Evolutionary conservation across 2,329 filamentous ascomycete species (phyloP), one percentile per base, ranked within the genome.

Genomic region (Penicillium sp.): DNA sequence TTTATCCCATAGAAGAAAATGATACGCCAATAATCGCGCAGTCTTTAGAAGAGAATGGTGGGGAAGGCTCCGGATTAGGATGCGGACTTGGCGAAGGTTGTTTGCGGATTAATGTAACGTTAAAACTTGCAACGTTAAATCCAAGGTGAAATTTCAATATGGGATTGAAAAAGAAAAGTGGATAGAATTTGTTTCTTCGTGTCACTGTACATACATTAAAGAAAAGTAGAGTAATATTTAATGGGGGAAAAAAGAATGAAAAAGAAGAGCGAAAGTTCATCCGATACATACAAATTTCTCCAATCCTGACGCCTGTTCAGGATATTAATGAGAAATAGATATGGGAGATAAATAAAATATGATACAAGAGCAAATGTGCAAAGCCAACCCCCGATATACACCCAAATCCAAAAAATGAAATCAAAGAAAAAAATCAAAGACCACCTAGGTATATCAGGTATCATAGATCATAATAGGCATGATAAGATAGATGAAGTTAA

Each of bases 401-500:
- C 10, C 23, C 42, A 38, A 49, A 29, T 15, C 49, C 27, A 52
- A 17, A 29, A 19, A 55, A 43, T n/a, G n/a, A 35, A 23, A 49
- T 36, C 33, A 51, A 21, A 43, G 49, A 52, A 51, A 29, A 15
- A 27, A 35, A 4, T n/a, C 48, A 53, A 39, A 1, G 33, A 38
- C 48, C 35, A 48, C 55, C 49, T 53, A 38, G 55, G 55, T 57
- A 56, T 56, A 57, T 48, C 55, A 57, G 55, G 49, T 57, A 53
- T 53, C 54, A 49, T 36, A 53, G 27, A 42, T 53, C 49, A 51
- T 57, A 61, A 48, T 61, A 45, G 48, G 13, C 12, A 59, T 61
- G 0, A 69, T 27, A 51, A 63, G 68, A 61, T 44, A 10, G 43
- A 41, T 27, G 33, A 29, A 41, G 48, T 63, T 56, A 62, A 62